Conservation (phyloP, 441 rosid genomes). For the Croton laevigatus region DNA sequence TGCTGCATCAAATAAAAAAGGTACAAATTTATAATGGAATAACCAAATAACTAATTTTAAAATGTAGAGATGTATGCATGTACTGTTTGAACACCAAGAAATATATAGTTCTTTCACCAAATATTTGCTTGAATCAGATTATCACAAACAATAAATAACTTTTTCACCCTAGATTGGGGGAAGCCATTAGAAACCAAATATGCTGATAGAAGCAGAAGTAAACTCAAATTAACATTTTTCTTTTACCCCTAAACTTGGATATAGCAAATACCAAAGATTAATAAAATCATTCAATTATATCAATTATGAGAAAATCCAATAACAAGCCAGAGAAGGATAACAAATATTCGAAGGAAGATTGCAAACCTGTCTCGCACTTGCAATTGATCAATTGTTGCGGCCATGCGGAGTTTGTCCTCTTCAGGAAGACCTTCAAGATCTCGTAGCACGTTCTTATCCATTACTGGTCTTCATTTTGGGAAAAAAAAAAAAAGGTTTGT, state of each 20-base stretch:
- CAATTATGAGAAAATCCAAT: background rate
- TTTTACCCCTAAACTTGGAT: background rate
- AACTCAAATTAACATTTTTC: background rate
- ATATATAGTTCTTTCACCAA: no score
- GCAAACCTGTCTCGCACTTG: constrained; percentile 88
- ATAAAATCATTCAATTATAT: background rate
- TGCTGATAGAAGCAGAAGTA: background rate
- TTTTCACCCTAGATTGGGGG: no score
- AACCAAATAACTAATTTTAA: no score
- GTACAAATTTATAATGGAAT: no score
- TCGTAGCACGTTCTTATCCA: constrained; percentile 86
- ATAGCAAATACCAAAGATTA: background rate
- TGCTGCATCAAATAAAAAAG: no score
- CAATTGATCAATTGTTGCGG: constrained; percentile 81
- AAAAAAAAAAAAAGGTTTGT: background rate
- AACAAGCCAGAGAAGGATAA: background rate
- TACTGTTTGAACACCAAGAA: no score
- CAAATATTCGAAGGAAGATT: background rate
- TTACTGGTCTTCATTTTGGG: constrained; percentile 12
- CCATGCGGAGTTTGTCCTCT: constrained; percentile 73
- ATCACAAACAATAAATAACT: no score
- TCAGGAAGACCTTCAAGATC: constrained; percentile 78
- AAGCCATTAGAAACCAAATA: background rate
- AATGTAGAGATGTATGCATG: no score
- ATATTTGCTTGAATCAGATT: no score